phyloP scores from a whole-genome alignment of 805 yeast genomes.

The Saccharomyces mikatae region DNA sequence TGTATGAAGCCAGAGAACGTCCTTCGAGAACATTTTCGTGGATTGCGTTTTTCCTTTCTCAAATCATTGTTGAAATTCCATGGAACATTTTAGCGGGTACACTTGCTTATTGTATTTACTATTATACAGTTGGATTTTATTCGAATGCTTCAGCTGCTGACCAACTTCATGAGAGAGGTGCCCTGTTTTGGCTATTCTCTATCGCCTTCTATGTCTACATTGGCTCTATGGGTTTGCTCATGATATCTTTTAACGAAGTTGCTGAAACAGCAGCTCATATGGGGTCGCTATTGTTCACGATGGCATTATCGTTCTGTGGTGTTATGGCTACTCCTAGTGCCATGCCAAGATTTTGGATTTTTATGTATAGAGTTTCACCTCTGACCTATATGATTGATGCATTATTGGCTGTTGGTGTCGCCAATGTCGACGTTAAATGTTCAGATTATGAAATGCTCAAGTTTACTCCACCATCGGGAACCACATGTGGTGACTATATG shows the following conservation, averaged over 20 bases:
- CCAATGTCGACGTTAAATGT: constrained; percentile 42
- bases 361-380: constrained; percentile 70
- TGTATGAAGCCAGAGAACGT: constrained; percentile 66
- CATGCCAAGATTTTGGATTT: constrained; percentile 71
- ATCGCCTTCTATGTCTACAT: constrained; percentile 45
- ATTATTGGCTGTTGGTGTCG: constrained; percentile 47
- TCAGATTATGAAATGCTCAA: constrained; percentile 38
- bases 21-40: constrained; percentile 67
- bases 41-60: constrained; percentile 54
- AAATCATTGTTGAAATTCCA: constrained; percentile 58
- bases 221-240: constrained; percentile 50
- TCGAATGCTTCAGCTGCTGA: constrained; percentile 49
- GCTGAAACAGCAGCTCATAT: constrained; percentile 60
- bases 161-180: constrained; percentile 46
- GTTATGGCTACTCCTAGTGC: constrained; percentile 50
- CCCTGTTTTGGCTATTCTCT: constrained; percentile 41
- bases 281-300: constrained; percentile 48
- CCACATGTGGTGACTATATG: constrained; percentile 53
- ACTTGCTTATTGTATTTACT: constrained; percentile 51
- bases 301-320: constrained; percentile 71
- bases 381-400: constrained; percentile 57
- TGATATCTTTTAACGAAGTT: constrained; percentile 50
- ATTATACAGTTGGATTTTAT: constrained; percentile 67
- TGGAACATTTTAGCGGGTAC: constrained; percentile 58
- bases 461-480: constrained; percentile 46